phyloP scores from a whole-genome alignment of 2,329 filamentous ascomycete genomes.

The Talaromyces sp. region DNA sequence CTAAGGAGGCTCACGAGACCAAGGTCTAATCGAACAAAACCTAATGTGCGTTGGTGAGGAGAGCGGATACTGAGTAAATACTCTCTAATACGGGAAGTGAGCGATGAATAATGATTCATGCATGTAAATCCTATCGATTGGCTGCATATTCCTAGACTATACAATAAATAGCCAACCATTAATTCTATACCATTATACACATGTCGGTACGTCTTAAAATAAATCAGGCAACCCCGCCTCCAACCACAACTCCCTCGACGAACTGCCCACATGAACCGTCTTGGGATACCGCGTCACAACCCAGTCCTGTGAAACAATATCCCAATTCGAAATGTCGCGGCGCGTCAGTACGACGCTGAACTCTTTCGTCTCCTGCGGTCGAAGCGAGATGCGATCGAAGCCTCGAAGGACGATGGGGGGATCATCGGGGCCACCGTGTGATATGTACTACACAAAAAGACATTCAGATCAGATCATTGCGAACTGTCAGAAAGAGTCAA shows the following conservation, averaged over 20 bases:
- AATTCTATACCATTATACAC: neutral
- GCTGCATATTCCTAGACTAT: neutral
- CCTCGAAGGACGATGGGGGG: conserved; percentile 64
- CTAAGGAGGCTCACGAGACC: neutral
- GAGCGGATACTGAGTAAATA: neutral
- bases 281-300: conserved; percentile 57
- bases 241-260: conserved; percentile 56
- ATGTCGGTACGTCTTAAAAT: neutral
- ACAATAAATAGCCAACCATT: neutral
- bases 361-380: conserved; percentile 60
- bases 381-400: conserved; percentile 74
- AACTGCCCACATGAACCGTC: conserved; percentile 59
- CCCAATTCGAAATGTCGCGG: conserved; percentile 85
- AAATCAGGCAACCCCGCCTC: conserved; percentile 29
- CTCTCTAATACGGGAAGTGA: neutral
- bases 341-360: conserved; percentile 70
- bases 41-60: no score
- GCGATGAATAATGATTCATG: neutral
- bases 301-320: conserved; percentile 75
- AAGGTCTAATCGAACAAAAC: neutral
- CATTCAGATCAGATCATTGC: neutral
- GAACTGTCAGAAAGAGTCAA: conserved; percentile 21
- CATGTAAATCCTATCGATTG: neutral
- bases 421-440: conserved; percentile 73
- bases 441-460: conserved; percentile 56